These are phyloP conservation scores for Solanum chilense DNA, from an alignment of 257 asterid species.

Conservation along the genomic window DNA sequence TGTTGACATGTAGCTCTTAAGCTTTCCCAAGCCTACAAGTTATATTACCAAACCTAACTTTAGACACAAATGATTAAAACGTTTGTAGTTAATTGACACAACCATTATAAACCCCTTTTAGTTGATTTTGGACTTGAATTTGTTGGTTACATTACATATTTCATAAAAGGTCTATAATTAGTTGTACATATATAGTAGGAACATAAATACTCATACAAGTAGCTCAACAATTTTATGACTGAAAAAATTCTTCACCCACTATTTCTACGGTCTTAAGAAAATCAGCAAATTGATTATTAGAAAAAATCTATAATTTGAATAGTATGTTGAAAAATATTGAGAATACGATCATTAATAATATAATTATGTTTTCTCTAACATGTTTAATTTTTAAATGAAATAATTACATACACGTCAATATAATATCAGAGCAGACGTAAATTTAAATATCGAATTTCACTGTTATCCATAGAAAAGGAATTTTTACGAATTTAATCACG, in stretches of 20 bases:
- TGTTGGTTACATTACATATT: not conserved
- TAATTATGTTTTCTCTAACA: fast-evolving
- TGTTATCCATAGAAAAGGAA: too few relatives aligned
- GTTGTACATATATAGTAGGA: not conserved
- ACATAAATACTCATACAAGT: not conserved
- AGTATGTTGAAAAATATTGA: not conserved
- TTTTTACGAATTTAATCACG: too few relatives aligned
- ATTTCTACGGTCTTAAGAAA: not conserved
- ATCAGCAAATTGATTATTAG: not conserved
- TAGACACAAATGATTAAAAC: not conserved
- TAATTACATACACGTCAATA: not conserved
- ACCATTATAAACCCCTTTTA: not conserved
- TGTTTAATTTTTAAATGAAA: too few relatives aligned
- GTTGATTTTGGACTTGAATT: not conserved
- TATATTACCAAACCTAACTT: not conserved
- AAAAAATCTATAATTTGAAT: not conserved
- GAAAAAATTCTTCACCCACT: not conserved
- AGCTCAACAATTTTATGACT: not conserved
- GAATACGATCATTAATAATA: not conserved
- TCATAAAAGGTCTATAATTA: not conserved
- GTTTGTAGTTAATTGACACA: not conserved
- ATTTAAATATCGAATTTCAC: too few relatives aligned
- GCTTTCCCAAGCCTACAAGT: not conserved
- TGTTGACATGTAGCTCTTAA: not conserved
- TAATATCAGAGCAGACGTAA: too few relatives aligned